Evolutionary conservation across 75 land plant species (phyloP).

Genomic region (Azolla pinnata): DNA sequence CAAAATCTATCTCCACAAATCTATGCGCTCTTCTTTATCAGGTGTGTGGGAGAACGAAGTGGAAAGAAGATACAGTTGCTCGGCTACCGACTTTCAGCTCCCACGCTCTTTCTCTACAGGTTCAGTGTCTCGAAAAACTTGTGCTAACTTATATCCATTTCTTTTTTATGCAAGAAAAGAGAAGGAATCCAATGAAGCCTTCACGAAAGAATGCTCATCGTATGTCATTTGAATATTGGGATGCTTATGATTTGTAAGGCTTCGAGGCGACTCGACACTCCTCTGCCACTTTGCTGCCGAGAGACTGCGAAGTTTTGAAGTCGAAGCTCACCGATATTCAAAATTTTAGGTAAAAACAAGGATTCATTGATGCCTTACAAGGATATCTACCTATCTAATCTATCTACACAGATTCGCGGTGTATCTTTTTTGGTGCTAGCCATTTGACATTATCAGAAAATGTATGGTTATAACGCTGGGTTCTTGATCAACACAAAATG

Average conservation of each 20-base stretch:
- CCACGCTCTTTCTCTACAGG: slow-evolving; percentile 2
- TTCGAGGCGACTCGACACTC: not conserved
- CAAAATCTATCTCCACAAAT: not conserved
- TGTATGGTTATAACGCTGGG: no score
- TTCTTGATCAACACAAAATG: no score
- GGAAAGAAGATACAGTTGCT: not conserved
- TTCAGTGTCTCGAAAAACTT: not conserved
- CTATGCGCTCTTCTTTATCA: not conserved
- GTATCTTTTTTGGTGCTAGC: no score
- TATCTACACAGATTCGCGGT: no score
- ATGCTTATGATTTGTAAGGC: not conserved
- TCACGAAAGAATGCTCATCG: no score
- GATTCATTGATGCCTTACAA: no score
- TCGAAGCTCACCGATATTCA: not conserved
- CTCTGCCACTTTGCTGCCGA: not conserved
- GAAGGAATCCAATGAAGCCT: not conserved
- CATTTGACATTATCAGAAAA: no score
- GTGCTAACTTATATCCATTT: not conserved
- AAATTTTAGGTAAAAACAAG: not conserved
- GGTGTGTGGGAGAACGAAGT: not conserved
- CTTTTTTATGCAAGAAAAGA: not conserved
- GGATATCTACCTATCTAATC: no score
- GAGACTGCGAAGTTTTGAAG: not conserved
- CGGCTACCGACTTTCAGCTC: not conserved
- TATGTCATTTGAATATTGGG: no score